Evolutionary conservation across 2,329 filamentous ascomycete genomes (phyloP).

Genomic region (Penicillium hesseltinei): DNA sequence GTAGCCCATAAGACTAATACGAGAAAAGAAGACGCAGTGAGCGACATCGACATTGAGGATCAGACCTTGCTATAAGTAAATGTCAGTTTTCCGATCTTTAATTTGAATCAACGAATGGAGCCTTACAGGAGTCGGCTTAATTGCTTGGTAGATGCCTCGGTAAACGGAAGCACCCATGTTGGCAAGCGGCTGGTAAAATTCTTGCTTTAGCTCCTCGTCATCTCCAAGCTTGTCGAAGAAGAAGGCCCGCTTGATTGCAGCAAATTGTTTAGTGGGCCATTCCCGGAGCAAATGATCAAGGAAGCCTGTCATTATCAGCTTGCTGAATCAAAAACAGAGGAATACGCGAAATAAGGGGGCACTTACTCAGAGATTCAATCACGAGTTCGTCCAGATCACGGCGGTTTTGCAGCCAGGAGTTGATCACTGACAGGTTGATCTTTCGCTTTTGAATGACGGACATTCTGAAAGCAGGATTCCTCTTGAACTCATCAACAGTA

Average conservation of each 20-base stretch:
- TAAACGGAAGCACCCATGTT: conserved; percentile 66
- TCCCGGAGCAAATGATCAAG: conserved; percentile 86
- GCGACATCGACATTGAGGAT: conserved; percentile 87
- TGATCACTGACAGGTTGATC: conserved; percentile 65
- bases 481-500: conserved; percentile 10
- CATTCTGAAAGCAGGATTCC: conserved; percentile 51
- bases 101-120: conserved; percentile 2
- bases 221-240: conserved; percentile 66
- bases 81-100: not conserved
- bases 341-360: not conserved
- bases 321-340: not conserved
- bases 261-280: conserved; percentile 65
- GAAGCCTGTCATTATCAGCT: conserved; percentile 56
- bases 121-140: conserved; percentile 67
- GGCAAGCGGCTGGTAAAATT: conserved; percentile 18
- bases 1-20: conserved; percentile 36
- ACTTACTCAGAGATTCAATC: conserved; percentile 72
- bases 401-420: conserved; percentile 63
- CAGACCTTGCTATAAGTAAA: conserved; percentile 55
- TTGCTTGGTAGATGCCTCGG: conserved; percentile 86
- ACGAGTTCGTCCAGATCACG: conserved; percentile 64
- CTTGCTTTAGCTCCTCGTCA: conserved; percentile 53
- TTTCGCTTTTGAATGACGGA: conserved; percentile 57
- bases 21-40: conserved; percentile 83
- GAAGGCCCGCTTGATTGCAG: conserved; percentile 69